A percentile compares a stretch with the other conserved stretches of the same genome.
These are phyloP conservation scores for Bretschneidera sinensis DNA, from an alignment of 345 rosid genomes.

Conservation along the genomic window DNA sequence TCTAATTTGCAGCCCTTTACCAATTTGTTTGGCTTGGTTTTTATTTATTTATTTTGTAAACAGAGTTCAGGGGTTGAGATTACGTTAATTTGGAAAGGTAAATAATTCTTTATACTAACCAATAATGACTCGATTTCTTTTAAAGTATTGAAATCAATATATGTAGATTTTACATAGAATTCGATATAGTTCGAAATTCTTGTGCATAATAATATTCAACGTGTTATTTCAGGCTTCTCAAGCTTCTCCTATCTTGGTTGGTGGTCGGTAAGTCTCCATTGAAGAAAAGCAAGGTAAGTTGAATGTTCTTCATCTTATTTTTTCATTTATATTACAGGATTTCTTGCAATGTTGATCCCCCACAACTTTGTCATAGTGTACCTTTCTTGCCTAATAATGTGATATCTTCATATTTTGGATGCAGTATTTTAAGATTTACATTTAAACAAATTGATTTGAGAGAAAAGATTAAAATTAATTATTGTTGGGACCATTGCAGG, in stretches of 20 bases:
- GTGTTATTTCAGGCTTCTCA: conserved; percentile 26
- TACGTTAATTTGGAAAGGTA: too few species aligned
- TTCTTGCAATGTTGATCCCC: not conserved
- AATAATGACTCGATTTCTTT: too few species aligned
- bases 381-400: not conserved
- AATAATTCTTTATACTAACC: too few species aligned
- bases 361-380: not conserved
- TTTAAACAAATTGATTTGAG: too few species aligned
- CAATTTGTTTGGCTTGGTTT: too few species aligned
- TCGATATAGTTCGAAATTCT: too few species aligned
- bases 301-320: not conserved
- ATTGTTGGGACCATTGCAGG: conserved; percentile 27
- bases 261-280: conserved; percentile 55
- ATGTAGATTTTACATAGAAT: too few species aligned
- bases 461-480: not conserved
- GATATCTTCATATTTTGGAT: not conserved
- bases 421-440: not conserved
- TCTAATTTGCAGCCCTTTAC: too few species aligned
- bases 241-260: conserved; percentile 49
- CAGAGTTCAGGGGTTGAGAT: too few species aligned
- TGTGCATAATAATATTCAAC: not conserved
- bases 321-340: not conserved
- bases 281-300: conserved; percentile 72
- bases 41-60: too few species aligned
- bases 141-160: too few species aligned